These are phyloP conservation scores for Chlorella variabilis DNA, from an alignment of 163 green algal species.

Conservation along the genomic window DNA sequence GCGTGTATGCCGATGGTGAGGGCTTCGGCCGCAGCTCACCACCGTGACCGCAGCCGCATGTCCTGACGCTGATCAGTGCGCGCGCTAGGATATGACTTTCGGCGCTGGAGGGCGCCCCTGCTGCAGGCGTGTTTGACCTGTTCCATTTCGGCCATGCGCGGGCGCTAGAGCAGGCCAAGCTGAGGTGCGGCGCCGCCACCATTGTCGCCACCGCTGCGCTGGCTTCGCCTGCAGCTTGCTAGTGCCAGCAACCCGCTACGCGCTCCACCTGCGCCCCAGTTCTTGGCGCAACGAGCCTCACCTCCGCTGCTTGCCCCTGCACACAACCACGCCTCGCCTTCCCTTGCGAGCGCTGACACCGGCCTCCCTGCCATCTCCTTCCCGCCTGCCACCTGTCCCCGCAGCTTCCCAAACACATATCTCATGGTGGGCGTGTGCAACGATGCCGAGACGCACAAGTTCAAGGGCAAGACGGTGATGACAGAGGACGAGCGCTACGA, in stretches of 20 bases:
- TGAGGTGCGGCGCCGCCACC: conserved; percentile 64
- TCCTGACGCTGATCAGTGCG: neutral
- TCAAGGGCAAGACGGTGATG: conserved; percentile 94
- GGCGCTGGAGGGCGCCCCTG: neutral
- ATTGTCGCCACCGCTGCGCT: neutral
- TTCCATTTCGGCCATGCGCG: conserved; percentile 93
- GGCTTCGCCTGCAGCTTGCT: no score
- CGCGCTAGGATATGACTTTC: neutral
- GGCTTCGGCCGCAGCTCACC: no score
- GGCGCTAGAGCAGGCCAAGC: conserved; percentile 93
- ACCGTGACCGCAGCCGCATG: neutral
- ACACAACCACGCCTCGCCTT: neutral
- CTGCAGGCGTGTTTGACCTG: conserved; percentile 90
- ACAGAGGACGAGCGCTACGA: conserved; percentile 89
- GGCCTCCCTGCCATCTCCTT: no score
- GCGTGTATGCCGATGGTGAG: conserved; percentile 67
- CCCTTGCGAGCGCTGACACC: neutral
- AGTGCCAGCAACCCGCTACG: no score
- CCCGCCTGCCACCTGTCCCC: no score
- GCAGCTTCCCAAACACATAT: conserved; percentile 45
- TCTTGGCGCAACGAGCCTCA: no score
- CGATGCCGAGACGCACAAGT: conserved; percentile 81
- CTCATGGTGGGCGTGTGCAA: conserved; percentile 81
- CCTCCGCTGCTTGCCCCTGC: no score
- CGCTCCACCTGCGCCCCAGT: neutral